Conservation (phyloP, 2,329 filamentous ascomycete species). For the Trichoderma oligosporum region DNA sequence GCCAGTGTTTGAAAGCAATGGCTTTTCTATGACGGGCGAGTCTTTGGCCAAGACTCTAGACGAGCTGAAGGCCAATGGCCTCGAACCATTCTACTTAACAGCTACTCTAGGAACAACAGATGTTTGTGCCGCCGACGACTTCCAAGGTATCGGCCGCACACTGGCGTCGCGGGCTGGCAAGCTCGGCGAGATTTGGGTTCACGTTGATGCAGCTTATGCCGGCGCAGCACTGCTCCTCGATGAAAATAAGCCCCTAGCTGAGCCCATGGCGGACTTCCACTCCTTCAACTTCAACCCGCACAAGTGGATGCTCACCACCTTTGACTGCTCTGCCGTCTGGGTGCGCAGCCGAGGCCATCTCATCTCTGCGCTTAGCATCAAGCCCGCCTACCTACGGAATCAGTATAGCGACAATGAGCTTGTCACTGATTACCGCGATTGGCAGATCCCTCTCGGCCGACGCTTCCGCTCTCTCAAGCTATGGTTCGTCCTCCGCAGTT, state of each 20-base stretch:
- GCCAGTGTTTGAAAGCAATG: slow-evolving; percentile 56
- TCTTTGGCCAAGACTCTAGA: slow-evolving; percentile 60
- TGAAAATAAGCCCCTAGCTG: slow-evolving; percentile 68
- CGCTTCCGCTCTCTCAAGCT: slow-evolving; percentile 87
- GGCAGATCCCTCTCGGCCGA: slow-evolving; percentile 90
- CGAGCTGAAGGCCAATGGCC: slow-evolving; percentile 61
- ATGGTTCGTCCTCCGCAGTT: slow-evolving; percentile 88
- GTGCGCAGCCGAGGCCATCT: slow-evolving; percentile 72
- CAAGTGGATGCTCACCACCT: slow-evolving; percentile 95
- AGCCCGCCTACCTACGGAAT: slow-evolving; percentile 78
- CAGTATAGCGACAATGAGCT: slow-evolving; percentile 73
- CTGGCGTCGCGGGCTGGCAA: slow-evolving; percentile 34
- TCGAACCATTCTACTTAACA: slow-evolving; percentile 84
- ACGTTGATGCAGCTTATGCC: slow-evolving; percentile 91
- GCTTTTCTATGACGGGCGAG: slow-evolving; percentile 66
- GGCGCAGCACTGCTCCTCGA: slow-evolving; percentile 79
- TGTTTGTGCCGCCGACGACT: slow-evolving; percentile 83
- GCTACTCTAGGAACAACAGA: slow-evolving; percentile 81
- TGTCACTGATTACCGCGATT: slow-evolving; percentile 93
- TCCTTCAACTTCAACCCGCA: slow-evolving; percentile 95
- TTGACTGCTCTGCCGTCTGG: slow-evolving; percentile 79
- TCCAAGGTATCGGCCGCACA: slow-evolving; percentile 59
- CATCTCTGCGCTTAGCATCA: slow-evolving; percentile 74
- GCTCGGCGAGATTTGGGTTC: slow-evolving; percentile 70
- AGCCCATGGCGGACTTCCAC: slow-evolving; percentile 65